These are phyloP conservation scores for Sherardia arvensis DNA, from an alignment of 257 asterid species.

Conservation along the genomic window DNA sequence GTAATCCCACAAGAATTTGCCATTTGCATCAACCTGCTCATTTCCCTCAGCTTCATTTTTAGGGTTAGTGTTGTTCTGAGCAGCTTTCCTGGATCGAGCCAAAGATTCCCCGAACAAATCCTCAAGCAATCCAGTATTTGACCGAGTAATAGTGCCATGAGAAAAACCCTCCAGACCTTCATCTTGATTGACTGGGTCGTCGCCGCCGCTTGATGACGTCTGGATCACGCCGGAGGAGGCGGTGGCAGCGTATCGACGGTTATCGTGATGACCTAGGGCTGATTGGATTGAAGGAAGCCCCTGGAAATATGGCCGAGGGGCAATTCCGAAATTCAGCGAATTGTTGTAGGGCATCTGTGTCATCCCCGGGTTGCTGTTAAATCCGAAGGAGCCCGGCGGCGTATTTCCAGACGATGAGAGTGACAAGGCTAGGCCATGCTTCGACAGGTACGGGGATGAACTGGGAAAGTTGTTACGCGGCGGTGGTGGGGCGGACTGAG, in stretches of 20 bases:
- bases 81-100: not conserved
- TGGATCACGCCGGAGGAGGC: conserved; percentile 25
- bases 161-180: conserved; percentile 16
- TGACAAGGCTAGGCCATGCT: conserved; percentile 28
- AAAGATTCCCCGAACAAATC: conserved; percentile 21
- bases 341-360: conserved; percentile 16
- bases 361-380: conserved; percentile 11
- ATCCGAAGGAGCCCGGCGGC: conserved; percentile 5
- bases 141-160: not conserved
- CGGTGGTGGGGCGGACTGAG: not conserved
- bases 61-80: not conserved
- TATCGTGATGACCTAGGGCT: not conserved
- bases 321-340: conserved; percentile 12
- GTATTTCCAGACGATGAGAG: conserved; percentile 20
- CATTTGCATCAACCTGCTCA: not conserved
- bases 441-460: not conserved
- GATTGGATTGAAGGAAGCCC: conserved; percentile 50
- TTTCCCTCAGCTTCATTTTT: not conserved
- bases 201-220: conserved; percentile 32
- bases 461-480: not conserved
- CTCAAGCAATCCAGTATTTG: conserved; percentile 41
- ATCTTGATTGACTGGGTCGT: conserved; percentile 21
- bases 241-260: conserved; percentile 15
- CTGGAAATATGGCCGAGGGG: conserved; percentile 4
- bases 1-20: conserved; percentile 18